Percentiles rank a stretch among this genome's conserved stretches.
Evolutionary conservation across 305 asterid genomes (phyloP).

Genomic region (Solanum hybrid): DNA sequence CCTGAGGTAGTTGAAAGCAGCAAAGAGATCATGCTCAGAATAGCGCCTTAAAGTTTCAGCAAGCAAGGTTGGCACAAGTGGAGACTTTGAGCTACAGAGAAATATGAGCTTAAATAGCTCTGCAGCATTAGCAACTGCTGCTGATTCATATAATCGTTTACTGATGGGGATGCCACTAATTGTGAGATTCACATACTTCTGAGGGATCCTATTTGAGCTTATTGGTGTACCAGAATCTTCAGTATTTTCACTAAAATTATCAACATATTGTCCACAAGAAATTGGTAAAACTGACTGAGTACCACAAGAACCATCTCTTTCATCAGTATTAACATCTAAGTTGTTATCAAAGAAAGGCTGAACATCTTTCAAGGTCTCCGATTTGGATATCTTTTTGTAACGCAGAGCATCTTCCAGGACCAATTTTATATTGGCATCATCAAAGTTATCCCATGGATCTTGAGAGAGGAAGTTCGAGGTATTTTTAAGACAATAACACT

Average conservation of each 20-base stretch:
- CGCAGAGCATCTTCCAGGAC: constrained; percentile 60
- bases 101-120: constrained; percentile 91
- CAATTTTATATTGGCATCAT: constrained; percentile 41
- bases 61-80: constrained; percentile 58
- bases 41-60: constrained; percentile 90
- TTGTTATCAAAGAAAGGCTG: constrained; percentile 12
- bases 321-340: constrained; percentile 8
- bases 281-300: constrained; percentile 17
- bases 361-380: constrained; percentile 27
- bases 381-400: constrained; percentile 43
- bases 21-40: constrained; percentile 94
- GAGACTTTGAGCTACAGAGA: constrained; percentile 69
- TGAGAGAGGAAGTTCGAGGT: constrained; percentile 14
- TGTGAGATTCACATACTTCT: constrained; percentile 43
- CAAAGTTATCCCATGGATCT: constrained; percentile 70
- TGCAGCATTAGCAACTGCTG: constrained; percentile 89
- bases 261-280: constrained; percentile 27
- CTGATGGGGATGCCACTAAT: constrained; percentile 31
- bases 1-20: constrained; percentile 87
- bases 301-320: constrained; percentile 12
- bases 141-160: constrained; percentile 59
- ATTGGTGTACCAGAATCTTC: constrained; percentile 41
- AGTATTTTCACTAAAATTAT: constrained; percentile 27
- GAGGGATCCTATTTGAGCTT: constrained; percentile 37
- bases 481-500: constrained; percentile 14